A percentile compares a stretch with the other conserved stretches of the same genome.
Evolutionary conservation across 108 stramenopile genomes (phyloP).

Genomic region (Cyclotella baltica): DNA sequence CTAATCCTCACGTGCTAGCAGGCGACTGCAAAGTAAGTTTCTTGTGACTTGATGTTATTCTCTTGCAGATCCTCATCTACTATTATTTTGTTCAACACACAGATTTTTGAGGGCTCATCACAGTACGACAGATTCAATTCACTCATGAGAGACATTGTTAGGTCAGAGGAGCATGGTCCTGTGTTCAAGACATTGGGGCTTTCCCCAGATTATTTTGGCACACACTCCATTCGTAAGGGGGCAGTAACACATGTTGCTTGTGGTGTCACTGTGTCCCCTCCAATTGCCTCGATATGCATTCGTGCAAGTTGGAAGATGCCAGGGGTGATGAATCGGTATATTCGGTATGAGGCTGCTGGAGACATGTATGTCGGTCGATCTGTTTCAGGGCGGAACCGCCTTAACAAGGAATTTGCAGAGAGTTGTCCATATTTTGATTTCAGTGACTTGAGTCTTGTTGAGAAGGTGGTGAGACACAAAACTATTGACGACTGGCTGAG

Average conservation of each 20-base stretch:
- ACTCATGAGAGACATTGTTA: neutral
- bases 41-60: no score
- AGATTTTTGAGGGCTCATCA: slow-evolving; percentile 14
- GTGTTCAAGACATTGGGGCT: slow-evolving; percentile 12
- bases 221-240: slow-evolving; percentile 39
- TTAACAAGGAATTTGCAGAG: slow-evolving; percentile 20
- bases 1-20: neutral
- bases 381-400: slow-evolving; percentile 21
- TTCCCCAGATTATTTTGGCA: slow-evolving; percentile 13
- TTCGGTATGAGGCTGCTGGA: slow-evolving; percentile 32
- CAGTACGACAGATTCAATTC: slow-evolving; percentile 25
- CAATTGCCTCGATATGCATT: slow-evolving; percentile 30
- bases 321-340: slow-evolving; percentile 20
- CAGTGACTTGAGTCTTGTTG: neutral
- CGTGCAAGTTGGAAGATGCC: slow-evolving; percentile 38
- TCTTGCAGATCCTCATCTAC: no score
- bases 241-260: slow-evolving; percentile 21
- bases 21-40: neutral
- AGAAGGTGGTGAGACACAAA: neutral
- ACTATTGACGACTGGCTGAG: slow-evolving; percentile 14
- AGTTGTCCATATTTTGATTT: slow-evolving; percentile 28
- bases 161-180: slow-evolving; percentile 3
- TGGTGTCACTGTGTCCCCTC: slow-evolving; percentile 29
- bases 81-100: no score
- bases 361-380: slow-evolving; percentile 28